Conservation (phyloP, 257 asterid genomes). For the Euphrasia confusa region DNA sequence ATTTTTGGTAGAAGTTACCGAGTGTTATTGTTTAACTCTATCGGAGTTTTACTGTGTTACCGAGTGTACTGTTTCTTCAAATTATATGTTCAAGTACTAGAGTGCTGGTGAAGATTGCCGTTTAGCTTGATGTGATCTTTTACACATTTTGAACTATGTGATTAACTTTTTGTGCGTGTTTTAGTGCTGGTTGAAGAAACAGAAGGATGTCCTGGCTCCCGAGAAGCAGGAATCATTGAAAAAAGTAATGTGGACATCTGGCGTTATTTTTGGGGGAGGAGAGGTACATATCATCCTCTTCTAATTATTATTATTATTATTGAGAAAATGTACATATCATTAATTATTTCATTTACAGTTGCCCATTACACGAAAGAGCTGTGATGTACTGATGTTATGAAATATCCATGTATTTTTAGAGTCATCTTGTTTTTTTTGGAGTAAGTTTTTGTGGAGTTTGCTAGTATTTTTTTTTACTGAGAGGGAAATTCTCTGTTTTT, state of each 20-base stretch:
- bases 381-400: background rate
- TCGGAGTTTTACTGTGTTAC: background rate
- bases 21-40: background rate
- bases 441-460: constrained; percentile 1
- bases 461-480: constrained; percentile 17
- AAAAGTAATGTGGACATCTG: constrained; percentile 78
- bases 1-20: background rate
- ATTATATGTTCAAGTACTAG: background rate
- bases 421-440: constrained; percentile 1
- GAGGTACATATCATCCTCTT: constrained; percentile 45
- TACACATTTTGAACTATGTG: background rate
- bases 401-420: background rate
- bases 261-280: constrained; percentile 76
- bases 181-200: constrained; percentile 97
- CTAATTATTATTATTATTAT: background rate
- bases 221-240: constrained; percentile 49
- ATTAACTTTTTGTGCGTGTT: constrained; percentile 25
- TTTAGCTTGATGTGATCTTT: background rate
- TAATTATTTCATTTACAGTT: constrained; percentile 4
- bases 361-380: background rate
- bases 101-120: background rate
- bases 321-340: no score
- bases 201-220: constrained; percentile 68
- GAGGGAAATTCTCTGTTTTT: background rate
- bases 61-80: background rate